Conservation (phyloP, 176 grass and related monocot species). For the Triticum urartu region DNA sequence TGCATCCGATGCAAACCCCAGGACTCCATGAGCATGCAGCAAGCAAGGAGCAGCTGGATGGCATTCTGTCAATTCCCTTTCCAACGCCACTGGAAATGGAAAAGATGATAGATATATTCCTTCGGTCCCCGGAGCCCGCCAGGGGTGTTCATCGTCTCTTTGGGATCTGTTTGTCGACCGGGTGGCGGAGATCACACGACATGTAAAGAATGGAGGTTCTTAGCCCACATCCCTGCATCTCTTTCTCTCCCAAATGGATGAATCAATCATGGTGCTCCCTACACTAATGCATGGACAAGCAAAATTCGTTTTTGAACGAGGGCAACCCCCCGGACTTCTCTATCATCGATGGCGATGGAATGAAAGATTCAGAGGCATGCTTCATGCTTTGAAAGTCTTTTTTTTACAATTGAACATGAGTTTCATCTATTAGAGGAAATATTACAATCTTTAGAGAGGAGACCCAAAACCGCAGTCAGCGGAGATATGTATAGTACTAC, state of each 20-base stretch:
- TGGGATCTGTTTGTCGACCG: constrained; percentile 38
- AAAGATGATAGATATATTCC: constrained; percentile 43
- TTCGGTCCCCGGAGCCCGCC: constrained; percentile 10
- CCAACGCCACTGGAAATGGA: constrained; percentile 52
- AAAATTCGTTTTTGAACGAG: no score
- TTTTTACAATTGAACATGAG: background rate
- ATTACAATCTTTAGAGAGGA: background rate
- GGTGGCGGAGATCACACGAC: constrained; percentile 20
- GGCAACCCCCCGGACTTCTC: background rate
- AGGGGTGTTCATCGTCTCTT: constrained; percentile 11
- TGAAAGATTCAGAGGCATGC: background rate
- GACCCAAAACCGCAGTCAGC: background rate
- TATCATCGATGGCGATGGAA: background rate
- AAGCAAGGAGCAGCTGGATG: constrained; percentile 18
- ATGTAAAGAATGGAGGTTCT: constrained; percentile 41
- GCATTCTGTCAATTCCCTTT: constrained; percentile 41
- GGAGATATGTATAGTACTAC: background rate
- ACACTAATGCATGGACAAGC: background rate
- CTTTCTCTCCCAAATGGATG: constrained; percentile 11
- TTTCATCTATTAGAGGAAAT: background rate
- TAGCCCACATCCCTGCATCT: constrained; percentile 29
- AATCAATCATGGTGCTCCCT: constrained; percentile 14
- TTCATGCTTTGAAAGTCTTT: background rate
- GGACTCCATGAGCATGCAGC: constrained; percentile 30
- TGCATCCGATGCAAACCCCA: constrained; percentile 25